These are phyloP conservation scores for Sporisorium sorghi DNA, from an alignment of 1,284 basidiomycete species.

Conservation along the genomic window DNA sequence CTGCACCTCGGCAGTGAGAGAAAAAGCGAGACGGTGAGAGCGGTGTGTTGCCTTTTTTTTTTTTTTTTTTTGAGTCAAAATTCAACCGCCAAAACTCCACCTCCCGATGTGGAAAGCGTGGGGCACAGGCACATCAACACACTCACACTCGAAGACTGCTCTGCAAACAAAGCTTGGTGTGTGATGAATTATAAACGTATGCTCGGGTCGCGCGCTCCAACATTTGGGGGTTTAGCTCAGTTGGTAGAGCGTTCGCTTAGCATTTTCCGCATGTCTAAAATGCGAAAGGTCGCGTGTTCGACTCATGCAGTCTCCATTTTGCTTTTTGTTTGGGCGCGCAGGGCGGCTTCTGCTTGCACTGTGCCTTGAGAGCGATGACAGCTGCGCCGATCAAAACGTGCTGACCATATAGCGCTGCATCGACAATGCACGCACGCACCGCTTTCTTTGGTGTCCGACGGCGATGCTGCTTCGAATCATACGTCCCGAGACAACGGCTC, in stretches of 20 bases:
- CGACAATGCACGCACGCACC: too few species aligned
- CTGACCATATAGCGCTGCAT: too few species aligned
- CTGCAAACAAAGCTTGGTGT: background rate
- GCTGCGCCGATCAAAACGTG: conserved; percentile 13
- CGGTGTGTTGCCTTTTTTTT: background rate
- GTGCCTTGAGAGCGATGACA: background rate
- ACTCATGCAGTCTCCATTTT: conserved; percentile 53
- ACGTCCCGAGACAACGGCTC: too few species aligned
- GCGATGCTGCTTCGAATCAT: background rate
- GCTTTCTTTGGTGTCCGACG: background rate
- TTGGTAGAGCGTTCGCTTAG: conserved; percentile 57
- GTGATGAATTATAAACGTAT: background rate
- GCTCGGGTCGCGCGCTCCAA: background rate
- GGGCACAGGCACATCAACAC: background rate
- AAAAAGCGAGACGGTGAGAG: too few species aligned
- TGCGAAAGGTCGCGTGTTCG: conserved; percentile 59
- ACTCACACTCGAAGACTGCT: too few species aligned
- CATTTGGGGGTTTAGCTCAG: conserved; percentile 49
- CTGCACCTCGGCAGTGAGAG: background rate
- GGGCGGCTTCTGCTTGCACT: too few species aligned
- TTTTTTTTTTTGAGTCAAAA: background rate
- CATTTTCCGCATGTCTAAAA: conserved; percentile 19
- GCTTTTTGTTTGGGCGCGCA: conserved; percentile 1
- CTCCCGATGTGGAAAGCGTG: conserved; percentile 3
- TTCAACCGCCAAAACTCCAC: conserved; percentile 5